phyloP scores from a whole-genome alignment of 768 basidiomycete genomes.

The Mycena pura region DNA sequence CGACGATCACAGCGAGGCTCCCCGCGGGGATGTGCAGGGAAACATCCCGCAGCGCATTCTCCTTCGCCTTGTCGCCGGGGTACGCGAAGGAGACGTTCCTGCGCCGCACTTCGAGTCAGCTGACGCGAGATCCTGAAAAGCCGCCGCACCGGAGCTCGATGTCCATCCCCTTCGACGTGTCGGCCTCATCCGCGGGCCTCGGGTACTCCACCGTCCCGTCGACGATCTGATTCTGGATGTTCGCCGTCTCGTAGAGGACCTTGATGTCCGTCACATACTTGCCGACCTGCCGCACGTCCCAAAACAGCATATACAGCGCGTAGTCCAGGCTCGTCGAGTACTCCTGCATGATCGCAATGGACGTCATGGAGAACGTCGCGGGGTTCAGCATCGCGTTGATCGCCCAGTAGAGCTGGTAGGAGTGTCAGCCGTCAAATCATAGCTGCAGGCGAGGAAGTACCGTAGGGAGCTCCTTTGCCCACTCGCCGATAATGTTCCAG shows the following conservation, averaged over 20 bases:
- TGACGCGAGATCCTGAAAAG: background rate
- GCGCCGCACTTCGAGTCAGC: background rate
- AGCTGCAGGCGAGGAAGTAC: background rate
- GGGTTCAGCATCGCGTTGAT: constrained; percentile 33
- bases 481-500: background rate
- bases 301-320: constrained; percentile 28
- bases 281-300: constrained; percentile 15
- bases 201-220: constrained; percentile 36
- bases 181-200: constrained; percentile 18
- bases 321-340: constrained; percentile 29
- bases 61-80: constrained; percentile 29
- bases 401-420: constrained; percentile 34
- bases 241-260: constrained; percentile 29
- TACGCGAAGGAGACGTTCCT: constrained; percentile 50
- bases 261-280: constrained; percentile 28
- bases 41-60: constrained; percentile 31
- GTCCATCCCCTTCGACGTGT: constrained; percentile 21
- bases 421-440: background rate
- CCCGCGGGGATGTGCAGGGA: constrained; percentile 40
- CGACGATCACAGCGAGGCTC: constrained; percentile 43
- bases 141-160: constrained; percentile 15
- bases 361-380: constrained; percentile 33
- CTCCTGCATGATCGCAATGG: constrained; percentile 38
- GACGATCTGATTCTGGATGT: constrained; percentile 31
- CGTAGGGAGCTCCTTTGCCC: constrained; percentile 15